Percentiles rank a stretch among this genome's conserved stretches.
Conservation (phyloP, 2,329 filamentous ascomycete genomes). For the Volutella citrinella region DNA sequence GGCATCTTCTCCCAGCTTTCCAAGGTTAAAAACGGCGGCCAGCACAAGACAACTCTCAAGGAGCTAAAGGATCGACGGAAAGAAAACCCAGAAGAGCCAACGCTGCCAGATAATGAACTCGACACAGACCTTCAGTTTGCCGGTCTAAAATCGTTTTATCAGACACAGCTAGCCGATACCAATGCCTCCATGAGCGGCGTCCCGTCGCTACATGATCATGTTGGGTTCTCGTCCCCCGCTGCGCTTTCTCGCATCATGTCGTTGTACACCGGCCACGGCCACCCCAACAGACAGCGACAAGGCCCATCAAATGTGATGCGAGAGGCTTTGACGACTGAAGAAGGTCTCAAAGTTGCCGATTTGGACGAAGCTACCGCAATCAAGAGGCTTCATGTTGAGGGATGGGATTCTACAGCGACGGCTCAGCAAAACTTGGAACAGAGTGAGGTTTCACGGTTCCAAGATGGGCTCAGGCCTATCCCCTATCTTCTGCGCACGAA, state of each 20-base stretch:
- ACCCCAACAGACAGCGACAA: conserved; percentile 62
- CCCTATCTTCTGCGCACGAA: conserved; percentile 85
- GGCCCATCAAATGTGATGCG: conserved; percentile 72
- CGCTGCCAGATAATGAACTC: conserved; percentile 43
- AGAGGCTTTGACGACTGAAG: conserved; percentile 67
- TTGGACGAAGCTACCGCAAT: conserved; percentile 63
- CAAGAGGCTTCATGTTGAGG: conserved; percentile 53
- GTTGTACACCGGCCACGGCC: conserved; percentile 69
- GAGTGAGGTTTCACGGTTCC: conserved; percentile 58
- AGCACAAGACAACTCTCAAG: conserved; percentile 46
- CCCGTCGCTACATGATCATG: conserved; percentile 30
- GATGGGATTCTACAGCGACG: conserved; percentile 62
- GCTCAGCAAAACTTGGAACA: conserved; percentile 48
- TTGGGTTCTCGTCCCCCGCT: conserved; percentile 70
- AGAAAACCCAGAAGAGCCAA: conserved; percentile 37
- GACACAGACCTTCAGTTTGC: conserved; percentile 70
- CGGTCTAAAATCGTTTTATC: conserved; percentile 77
- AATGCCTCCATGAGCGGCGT: conserved; percentile 50
- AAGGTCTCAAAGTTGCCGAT: conserved; percentile 66
- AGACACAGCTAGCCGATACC: conserved; percentile 67
- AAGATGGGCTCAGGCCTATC: conserved; percentile 74
- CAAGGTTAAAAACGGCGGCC: conserved; percentile 63
- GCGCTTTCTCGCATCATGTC: conserved; percentile 88
- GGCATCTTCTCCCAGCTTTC: conserved; percentile 80
- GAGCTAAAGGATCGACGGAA: conserved; percentile 52